A percentile compares a stretch with the other conserved stretches of the same genome.
phyloP scores from a whole-genome alignment of 2,329 filamentous ascomycete species.

The Calonectria fujianensis region DNA sequence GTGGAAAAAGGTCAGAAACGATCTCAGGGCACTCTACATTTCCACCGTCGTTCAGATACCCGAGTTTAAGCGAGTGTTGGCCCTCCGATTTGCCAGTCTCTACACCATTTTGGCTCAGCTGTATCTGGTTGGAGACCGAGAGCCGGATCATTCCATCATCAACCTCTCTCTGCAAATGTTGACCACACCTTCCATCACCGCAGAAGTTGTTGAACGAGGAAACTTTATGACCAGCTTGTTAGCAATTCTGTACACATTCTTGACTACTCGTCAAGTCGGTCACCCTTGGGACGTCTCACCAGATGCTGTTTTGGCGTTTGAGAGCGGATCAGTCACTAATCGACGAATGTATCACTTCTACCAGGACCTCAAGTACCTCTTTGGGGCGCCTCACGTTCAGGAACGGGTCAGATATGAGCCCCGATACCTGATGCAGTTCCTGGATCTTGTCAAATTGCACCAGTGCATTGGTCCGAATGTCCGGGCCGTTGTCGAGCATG shows the following conservation, averaged over 20 bases:
- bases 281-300: conserved; percentile 93
- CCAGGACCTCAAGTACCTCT: conserved; percentile 92
- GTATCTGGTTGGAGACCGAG: conserved; percentile 95
- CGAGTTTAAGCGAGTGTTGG: conserved; percentile 95
- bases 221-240: conserved; percentile 97
- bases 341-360: conserved; percentile 98
- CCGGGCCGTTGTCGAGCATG: conserved; percentile 92
- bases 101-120: conserved; percentile 96
- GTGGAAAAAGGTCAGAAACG: conserved; percentile 96
- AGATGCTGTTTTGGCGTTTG: conserved; percentile 91
- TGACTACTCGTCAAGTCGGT: conserved; percentile 96
- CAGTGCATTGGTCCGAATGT: conserved; percentile 98
- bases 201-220: conserved; percentile 93
- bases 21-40: conserved; percentile 94
- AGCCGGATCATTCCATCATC: conserved; percentile 98
- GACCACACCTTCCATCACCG: conserved; percentile 96
- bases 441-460: conserved; percentile 95
- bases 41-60: conserved; percentile 96
- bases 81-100: conserved; percentile 93
- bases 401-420: conserved; percentile 87
- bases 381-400: conserved; percentile 91
- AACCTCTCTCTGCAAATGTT: conserved; percentile 97
- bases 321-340: conserved; percentile 95
- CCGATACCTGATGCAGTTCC: conserved; percentile 93
- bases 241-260: conserved; percentile 97